A percentile compares a stretch with the other conserved stretches of the same genome.
These are phyloP conservation scores for Buxus sempervirens DNA, from an alignment of 164 flowering plant species.

Conservation along the genomic window DNA sequence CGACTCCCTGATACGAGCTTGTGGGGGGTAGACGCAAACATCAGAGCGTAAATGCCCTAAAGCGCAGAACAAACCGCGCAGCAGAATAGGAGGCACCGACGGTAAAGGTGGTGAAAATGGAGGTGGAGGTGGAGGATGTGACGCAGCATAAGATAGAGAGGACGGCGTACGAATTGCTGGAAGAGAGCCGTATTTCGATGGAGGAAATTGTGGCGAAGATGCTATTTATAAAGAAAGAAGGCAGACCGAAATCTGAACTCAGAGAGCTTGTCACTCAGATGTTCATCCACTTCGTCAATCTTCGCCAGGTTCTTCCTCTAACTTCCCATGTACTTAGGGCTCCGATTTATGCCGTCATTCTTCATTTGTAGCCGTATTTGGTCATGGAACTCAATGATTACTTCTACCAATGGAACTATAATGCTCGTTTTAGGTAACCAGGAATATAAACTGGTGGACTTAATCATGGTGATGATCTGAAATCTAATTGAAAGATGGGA, in stretches of 20 bases:
- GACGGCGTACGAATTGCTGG: constrained; percentile 54
- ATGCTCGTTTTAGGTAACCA: too few relatives aligned
- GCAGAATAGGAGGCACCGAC: neutral
- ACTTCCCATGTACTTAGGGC: neutral
- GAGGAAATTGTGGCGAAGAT: constrained; percentile 85
- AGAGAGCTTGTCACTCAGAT: constrained; percentile 74
- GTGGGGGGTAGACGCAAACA: too few relatives aligned
- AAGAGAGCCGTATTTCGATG: constrained; percentile 48
- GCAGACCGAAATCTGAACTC: constrained; percentile 57
- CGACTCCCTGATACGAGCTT: too few relatives aligned
- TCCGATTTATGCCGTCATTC: too few relatives aligned
- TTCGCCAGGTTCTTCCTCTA: constrained; percentile 66
- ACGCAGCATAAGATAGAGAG: constrained; percentile 30
- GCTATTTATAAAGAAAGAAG: constrained; percentile 63
- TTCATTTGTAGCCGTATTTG: too few relatives aligned
- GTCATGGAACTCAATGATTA: too few relatives aligned
- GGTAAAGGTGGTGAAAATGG: constrained; percentile 4
- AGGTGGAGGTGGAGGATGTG: constrained; percentile 19
- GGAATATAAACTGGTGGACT: too few relatives aligned
- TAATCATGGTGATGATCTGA: too few relatives aligned
- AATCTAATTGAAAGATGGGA: too few relatives aligned
- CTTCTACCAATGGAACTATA: too few relatives aligned
- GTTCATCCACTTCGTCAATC: constrained; percentile 74
- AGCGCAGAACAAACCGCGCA: too few relatives aligned
- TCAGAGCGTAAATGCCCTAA: too few relatives aligned